Percentiles rank a stretch among this genome's conserved stretches.
These are phyloP conservation scores for Calonectria pseudoreteaudii DNA, from an alignment of 2,329 filamentous ascomycete species.

Conservation along the genomic window DNA sequence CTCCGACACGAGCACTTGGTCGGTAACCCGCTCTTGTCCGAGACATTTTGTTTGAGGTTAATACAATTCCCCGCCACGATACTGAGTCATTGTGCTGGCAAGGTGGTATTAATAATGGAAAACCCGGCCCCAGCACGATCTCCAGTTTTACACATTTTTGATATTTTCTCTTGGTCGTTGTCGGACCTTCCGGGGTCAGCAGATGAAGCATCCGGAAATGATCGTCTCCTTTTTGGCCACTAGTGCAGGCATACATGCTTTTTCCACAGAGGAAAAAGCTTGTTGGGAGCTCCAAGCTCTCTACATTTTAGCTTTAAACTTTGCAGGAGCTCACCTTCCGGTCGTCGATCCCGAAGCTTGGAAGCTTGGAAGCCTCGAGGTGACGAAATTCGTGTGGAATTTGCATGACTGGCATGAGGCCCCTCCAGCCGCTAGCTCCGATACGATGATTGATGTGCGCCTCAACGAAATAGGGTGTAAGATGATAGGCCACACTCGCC, in stretches of 20 bases:
- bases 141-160: too few species aligned
- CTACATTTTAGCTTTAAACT: not conserved
- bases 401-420: not conserved
- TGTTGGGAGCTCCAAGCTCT: not conserved
- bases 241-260: not conserved
- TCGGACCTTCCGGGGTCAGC: conserved; percentile 4
- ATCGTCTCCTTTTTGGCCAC: not conserved
- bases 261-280: not conserved
- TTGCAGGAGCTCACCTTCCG: not conserved
- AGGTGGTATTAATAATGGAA: not conserved
- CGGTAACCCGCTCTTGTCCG: not conserved
- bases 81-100: not conserved
- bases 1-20: not conserved
- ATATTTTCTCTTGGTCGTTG: not conserved
- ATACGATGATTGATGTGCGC: not conserved
- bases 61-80: too few species aligned
- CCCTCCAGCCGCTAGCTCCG: too few species aligned
- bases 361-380: not conserved
- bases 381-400: not conserved
- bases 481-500: not conserved
- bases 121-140: not conserved
- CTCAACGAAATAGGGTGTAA: not conserved
- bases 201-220: not conserved
- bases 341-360: not conserved
- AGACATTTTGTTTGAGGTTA: not conserved